Evolutionary conservation across 2,329 filamentous ascomycete genomes (phyloP).

Genomic region (Fusarium dimerum): DNA sequence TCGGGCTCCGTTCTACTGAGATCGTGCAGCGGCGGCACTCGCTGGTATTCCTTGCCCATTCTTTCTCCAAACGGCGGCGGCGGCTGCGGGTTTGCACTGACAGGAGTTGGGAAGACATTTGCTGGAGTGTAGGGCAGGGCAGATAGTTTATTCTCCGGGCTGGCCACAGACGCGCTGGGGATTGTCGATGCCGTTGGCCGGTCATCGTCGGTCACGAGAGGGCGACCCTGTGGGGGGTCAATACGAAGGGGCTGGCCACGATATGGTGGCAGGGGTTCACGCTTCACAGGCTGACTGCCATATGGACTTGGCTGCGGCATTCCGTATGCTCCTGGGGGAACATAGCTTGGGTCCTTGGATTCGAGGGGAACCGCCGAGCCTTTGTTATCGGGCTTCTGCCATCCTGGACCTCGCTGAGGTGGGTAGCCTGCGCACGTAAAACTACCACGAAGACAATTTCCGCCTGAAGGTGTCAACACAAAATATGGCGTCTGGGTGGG

Average conservation of each 20-base stretch:
- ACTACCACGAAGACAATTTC: conserved; percentile 86
- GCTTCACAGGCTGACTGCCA: conserved; percentile 45
- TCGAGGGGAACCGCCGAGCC: conserved; percentile 73
- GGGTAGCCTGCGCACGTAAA: conserved; percentile 93
- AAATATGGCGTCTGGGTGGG: background rate
- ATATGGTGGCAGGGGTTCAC: conserved; percentile 60
- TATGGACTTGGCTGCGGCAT: conserved; percentile 53
- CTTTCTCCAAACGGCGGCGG: conserved; percentile 48
- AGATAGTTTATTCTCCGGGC: conserved; percentile 64
- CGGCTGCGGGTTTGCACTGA: conserved; percentile 55
- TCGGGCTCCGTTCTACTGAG: conserved; percentile 57
- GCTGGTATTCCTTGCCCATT: conserved; percentile 59
- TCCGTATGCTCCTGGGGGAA: conserved; percentile 62
- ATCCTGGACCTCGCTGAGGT: conserved; percentile 69
- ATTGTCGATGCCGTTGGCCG: conserved; percentile 60
- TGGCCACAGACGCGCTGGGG: conserved; percentile 57
- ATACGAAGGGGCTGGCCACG: conserved; percentile 64
- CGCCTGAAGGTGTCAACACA: conserved; percentile 53
- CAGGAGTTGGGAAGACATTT: conserved; percentile 62
- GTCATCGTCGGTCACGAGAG: conserved; percentile 58
- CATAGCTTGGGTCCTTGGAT: conserved; percentile 73
- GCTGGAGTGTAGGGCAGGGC: conserved; percentile 55
- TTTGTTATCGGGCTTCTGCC: conserved; percentile 75
- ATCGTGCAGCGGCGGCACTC: conserved; percentile 63
- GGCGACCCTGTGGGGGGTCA: conserved; percentile 61